Evolutionary conservation across 768 basidiomycete species (phyloP), one percentile per base, ranked within the genome.

Genomic region (Leucocoprinus birnbaumii): DNA sequence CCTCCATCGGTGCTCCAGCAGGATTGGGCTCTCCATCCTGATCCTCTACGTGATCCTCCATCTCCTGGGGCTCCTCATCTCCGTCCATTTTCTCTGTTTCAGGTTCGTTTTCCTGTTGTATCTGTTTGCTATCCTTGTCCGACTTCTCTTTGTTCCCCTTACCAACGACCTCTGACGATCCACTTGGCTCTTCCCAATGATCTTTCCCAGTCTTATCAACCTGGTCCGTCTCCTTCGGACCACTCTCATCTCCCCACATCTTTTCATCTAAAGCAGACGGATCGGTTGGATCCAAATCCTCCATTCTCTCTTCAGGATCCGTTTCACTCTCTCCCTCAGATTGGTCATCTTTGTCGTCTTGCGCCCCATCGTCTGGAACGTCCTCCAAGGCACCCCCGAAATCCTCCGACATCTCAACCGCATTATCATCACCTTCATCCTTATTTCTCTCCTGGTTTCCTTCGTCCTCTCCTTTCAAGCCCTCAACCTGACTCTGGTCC

Each of bases 401-500:
- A 69, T 98, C 94, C 31, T 91, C 84, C 51, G 79, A 80, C 91
- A 98, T 95, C 71, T 97, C 94, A 43, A 98, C 82, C 2, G 91
- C 89, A 53, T 92, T 85, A 38, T 85, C 82, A 40, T 87, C 80
- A 52, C 85, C 83, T 22, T 77, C 70, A 14, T 73, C 63, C 14
- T 78, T 71, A 7, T 77, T 70, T 9, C 73, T 68, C 21, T 81
- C 78, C 16, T 80, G 70, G 14, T 68, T 69, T 10, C 79, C 75
- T 2, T 66, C 69, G 22, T 80, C 77, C 18, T 91, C 86, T 13
- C 83, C 89, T 65, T 86, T 82, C 21, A 98, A 74, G 0, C 97
- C 97, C 63, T 99, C 97, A 7, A 98, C 90, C 63, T 99, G 96
- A 63, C 90, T 89, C 71, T 98, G 94, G 53, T 98, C 94, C 64